phyloP scores from a whole-genome alignment of 805 yeast genomes.

The Spathaspora gorwiae region DNA sequence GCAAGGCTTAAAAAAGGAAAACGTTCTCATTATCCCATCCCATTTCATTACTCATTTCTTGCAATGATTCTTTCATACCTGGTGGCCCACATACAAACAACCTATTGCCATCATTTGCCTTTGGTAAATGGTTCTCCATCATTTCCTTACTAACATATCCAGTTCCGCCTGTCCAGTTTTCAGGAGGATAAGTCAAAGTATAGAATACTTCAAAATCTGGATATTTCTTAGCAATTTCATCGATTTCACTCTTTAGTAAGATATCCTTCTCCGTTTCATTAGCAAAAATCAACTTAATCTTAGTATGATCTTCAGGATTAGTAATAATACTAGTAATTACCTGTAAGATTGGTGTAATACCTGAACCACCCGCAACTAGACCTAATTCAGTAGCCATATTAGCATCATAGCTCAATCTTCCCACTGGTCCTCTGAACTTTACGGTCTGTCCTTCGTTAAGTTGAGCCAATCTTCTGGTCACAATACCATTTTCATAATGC shows the following conservation, averaged over 20 bases:
- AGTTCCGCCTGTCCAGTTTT: conserved; percentile 52
- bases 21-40: conserved; percentile 56
- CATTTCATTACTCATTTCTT: conserved; percentile 48
- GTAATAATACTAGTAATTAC: conserved; percentile 68
- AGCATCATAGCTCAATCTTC: conserved; percentile 54
- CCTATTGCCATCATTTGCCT: conserved; percentile 44
- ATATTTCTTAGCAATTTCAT: conserved; percentile 59
- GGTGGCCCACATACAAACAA: conserved; percentile 74
- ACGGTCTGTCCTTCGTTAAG: conserved; percentile 63
- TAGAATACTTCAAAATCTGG: conserved; percentile 62
- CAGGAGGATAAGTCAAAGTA: conserved; percentile 45
- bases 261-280: conserved; percentile 77
- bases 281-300: conserved; percentile 60
- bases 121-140: conserved; percentile 51
- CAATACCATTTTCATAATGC: conserved; percentile 67
- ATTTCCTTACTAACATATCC: conserved; percentile 62
- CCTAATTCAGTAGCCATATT: conserved; percentile 62
- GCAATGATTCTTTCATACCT: conserved; percentile 54
- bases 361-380: conserved; percentile 81
- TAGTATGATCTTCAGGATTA: conserved; percentile 61
- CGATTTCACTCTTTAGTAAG: conserved; percentile 65
- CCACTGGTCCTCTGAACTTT: conserved; percentile 75
- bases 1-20: conserved; percentile 43
- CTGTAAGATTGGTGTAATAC: conserved; percentile 87
- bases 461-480: conserved; percentile 62